phyloP scores from a whole-genome alignment of 2,329 filamentous ascomycete species.

The Fusarium papillatum region DNA sequence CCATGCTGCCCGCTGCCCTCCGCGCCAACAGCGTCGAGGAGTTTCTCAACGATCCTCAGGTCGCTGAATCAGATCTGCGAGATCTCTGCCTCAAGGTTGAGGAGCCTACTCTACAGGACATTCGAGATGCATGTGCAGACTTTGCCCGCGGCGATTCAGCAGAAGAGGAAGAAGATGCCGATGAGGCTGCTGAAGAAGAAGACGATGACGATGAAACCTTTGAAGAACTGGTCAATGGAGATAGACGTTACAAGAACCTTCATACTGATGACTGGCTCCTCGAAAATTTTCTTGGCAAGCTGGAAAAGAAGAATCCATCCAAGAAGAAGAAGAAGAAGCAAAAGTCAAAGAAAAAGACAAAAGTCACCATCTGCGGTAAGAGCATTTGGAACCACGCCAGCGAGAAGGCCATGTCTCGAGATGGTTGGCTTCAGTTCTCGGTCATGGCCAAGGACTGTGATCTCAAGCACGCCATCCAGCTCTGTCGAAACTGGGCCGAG shows the following conservation, averaged over 20 bases:
- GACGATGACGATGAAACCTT: slow-evolving; percentile 36
- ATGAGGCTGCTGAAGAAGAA: slow-evolving; percentile 12
- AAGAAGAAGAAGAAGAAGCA: slow-evolving; percentile 2
- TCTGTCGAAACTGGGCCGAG: slow-evolving; percentile 48
- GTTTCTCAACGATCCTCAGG: slow-evolving; percentile 42
- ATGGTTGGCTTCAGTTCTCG: slow-evolving; percentile 49
- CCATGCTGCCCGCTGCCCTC: slow-evolving; percentile 43
- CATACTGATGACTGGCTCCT: slow-evolving; percentile 41
- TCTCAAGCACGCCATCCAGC: slow-evolving; percentile 43
- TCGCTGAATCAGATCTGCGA: slow-evolving; percentile 43
- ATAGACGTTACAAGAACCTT: slow-evolving; percentile 35
- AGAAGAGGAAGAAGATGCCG: slow-evolving; percentile 13
- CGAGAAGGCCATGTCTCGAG: slow-evolving; percentile 46
- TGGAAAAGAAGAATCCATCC: neutral
- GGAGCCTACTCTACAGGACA: slow-evolving; percentile 42
- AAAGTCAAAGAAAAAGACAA: slow-evolving; percentile 21
- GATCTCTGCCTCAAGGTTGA: slow-evolving; percentile 46
- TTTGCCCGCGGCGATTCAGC: slow-evolving; percentile 42
- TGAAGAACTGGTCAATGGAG: slow-evolving; percentile 30
- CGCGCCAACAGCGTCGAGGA: slow-evolving; percentile 41
- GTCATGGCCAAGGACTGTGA: slow-evolving; percentile 47
- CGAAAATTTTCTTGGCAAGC: slow-evolving; percentile 15
- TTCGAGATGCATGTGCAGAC: slow-evolving; percentile 48
- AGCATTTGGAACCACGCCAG: slow-evolving; percentile 48
- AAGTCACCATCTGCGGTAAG: slow-evolving; percentile 43